Percentiles rank a stretch among this genome's conserved stretches.
phyloP scores from a whole-genome alignment of 306 rosid species.

The Cyamopsis tetragonoloba region DNA sequence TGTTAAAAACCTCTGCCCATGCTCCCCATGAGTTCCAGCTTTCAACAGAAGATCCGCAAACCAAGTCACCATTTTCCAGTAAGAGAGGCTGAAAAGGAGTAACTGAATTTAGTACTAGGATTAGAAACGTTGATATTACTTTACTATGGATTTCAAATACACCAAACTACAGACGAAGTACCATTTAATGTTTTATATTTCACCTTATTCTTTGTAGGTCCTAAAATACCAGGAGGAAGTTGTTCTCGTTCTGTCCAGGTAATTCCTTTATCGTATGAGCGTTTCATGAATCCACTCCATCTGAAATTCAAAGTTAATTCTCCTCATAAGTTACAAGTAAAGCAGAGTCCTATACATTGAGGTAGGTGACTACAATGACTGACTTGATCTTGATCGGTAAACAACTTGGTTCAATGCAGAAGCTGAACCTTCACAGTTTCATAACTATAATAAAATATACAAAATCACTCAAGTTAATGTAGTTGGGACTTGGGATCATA shows the following conservation, averaged over 20 bases:
- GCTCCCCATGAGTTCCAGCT: conserved; percentile 99
- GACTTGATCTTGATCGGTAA: not conserved
- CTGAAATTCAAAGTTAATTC: conserved; percentile 35
- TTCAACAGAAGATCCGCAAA: conserved; percentile 95
- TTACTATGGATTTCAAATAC: not conserved
- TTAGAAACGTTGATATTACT: not conserved
- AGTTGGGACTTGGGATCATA: not conserved
- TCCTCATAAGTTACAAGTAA: not conserved
- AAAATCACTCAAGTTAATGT: not conserved
- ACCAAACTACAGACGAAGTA: conserved; percentile 4
- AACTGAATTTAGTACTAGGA: not conserved
- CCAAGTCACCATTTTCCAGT: conserved; percentile 73
- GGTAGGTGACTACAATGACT: not conserved
- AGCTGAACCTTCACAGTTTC: not conserved
- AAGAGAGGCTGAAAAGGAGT: conserved; percentile 63
- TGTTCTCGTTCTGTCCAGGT: conserved; percentile 95
- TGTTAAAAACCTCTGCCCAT: conserved; percentile 75
- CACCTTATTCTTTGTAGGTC: conserved; percentile 95
- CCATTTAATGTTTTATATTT: not conserved
- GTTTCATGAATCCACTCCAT: conserved; percentile 96
- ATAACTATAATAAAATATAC: not conserved
- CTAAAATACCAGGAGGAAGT: conserved; percentile 89
- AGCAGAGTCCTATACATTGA: not conserved
- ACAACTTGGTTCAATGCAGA: not conserved
- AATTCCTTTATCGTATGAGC: conserved; percentile 74